Base-by-base conservation (phyloP, 495 filamentous ascomycete species). In the Geopyxis carbonaria region DNA sequence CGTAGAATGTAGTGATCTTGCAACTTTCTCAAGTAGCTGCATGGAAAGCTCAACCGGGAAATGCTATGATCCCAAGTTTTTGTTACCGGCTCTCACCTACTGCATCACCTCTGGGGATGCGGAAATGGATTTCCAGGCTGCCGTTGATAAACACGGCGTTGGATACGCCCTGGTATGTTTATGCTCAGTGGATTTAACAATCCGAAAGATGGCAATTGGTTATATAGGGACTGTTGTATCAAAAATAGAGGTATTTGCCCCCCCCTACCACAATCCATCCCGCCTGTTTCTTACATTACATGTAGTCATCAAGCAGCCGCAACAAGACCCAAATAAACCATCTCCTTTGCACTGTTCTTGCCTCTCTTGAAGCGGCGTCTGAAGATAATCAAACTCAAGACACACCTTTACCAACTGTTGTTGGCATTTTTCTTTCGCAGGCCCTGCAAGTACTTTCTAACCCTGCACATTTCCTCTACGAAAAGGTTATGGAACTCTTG, bases 401-500 rank as follows among this genome's bases (percentile, higher is more conserved):
- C 2, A 53, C 59, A 5, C 73, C 81, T 2, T 58, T 93, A 6
- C 77, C 83, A 2, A 79, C 75, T 56, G 66, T 82, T 5, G 67
- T 78, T 2, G 69, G 75, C 5, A 69, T 78, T 29, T 89, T 91
- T 47, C 75, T 84, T 15, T 68, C 76, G 24, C 70, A 69, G 41
- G 73, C 72, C 11, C 60, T 85, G 6, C 54, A 65, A 1, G 72
- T 93, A 14, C 59, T 91, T 18, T 64, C 62, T 2, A 74, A 87
- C 44, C 87, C 89, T 6, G 62, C 79, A 30, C 80, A 93, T 49
- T 73, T 72, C 43, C 67, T 95, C 25, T 97, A 93, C 50, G 68
- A 72, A 21, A 92, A 92, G 51, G 62, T 87, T 63, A 93, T 93
- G 63, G 65, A 66, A 16, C 87, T 87, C 56, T 69, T 97, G 31